Evolutionary conservation across 2,329 filamentous ascomycete genomes (phyloP).

Genomic region (Alternaria sp.): DNA sequence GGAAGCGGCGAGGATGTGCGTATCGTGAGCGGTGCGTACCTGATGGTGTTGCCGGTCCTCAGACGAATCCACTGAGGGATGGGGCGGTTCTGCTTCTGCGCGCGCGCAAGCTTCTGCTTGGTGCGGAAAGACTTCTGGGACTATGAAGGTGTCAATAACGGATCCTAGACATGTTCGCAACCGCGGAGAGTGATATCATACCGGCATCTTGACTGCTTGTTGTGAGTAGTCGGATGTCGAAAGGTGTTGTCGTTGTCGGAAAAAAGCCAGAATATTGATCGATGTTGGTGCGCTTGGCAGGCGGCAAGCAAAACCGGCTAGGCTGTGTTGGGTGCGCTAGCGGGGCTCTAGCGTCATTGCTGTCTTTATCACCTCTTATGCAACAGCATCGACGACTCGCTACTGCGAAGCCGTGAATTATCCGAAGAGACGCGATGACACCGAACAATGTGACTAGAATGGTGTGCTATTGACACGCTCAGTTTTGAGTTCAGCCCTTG

Average conservation of each 20-base stretch:
- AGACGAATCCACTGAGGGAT: conserved; percentile 99
- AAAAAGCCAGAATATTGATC: conserved; percentile 15
- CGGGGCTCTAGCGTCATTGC: neutral
- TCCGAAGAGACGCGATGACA: no score
- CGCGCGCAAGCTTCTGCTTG: conserved; percentile 99
- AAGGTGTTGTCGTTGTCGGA: conserved; percentile 38
- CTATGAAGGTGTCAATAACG: conserved; percentile 59
- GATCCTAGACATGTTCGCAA: neutral
- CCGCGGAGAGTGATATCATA: conserved; percentile 32
- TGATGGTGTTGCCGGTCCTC: conserved; percentile 98
- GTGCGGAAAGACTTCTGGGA: conserved; percentile 99
- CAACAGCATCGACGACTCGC: neutral
- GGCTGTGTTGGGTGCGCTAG: conserved; percentile 1
- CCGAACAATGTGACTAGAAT: no score
- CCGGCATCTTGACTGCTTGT: conserved; percentile 52
- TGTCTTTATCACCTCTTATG: neutral
- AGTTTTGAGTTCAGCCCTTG: neutral
- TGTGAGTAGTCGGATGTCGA: conserved; percentile 46
- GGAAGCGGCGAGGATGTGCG: neutral
- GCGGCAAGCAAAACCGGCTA: conserved; percentile 11
- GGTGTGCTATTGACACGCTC: neutral
- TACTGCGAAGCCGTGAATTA: neutral
- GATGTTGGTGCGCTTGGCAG: conserved; percentile 13
- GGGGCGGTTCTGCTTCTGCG: conserved; percentile 99
- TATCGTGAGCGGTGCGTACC: conserved; percentile 68